Evolutionary conservation across 2,329 filamentous ascomycete species (phyloP).

Genomic region (Aspergillus spinulosporus): DNA sequence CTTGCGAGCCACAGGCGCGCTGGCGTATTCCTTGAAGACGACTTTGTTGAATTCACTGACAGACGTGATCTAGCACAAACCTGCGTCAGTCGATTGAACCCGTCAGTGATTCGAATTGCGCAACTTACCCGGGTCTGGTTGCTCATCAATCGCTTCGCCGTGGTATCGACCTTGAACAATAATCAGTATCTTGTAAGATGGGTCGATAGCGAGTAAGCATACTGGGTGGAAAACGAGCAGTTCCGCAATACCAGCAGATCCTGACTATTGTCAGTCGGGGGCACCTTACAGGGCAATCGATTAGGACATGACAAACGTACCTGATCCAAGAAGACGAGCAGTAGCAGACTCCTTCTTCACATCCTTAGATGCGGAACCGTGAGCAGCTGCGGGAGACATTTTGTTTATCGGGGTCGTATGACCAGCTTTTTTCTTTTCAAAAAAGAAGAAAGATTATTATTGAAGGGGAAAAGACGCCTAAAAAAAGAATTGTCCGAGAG

Average conservation of each 20-base stretch:
- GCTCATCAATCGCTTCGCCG: conserved; percentile 98
- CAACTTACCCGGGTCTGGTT: conserved; percentile 73
- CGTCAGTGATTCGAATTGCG: neutral
- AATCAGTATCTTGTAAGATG: conserved; percentile 24
- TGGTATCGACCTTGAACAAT: conserved; percentile 78
- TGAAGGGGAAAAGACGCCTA: conserved; percentile 2
- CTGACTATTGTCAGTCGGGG: conserved; percentile 49
- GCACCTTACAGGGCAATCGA: neutral
- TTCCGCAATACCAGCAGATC: conserved; percentile 89
- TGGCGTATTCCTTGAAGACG: conserved; percentile 88
- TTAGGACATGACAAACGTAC: conserved; percentile 51
- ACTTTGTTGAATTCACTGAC: conserved; percentile 75
- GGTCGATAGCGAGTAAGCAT: conserved; percentile 34
- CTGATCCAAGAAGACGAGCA: conserved; percentile 87
- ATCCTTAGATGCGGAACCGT: conserved; percentile 56
- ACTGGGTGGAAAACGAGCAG: conserved; percentile 90
- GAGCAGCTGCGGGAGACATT: conserved; percentile 58
- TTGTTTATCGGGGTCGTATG: conserved; percentile 18
- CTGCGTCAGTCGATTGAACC: conserved; percentile 21
- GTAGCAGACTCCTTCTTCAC: conserved; percentile 84
- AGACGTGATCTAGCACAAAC: conserved; percentile 53
- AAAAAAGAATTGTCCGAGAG: conserved; percentile 8
- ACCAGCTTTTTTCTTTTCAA: conserved; percentile 8
- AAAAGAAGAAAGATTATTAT: conserved; percentile 1
- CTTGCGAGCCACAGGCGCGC: conserved; percentile 68